Base-by-base conservation (phyloP, 257 asterid species). In the Jacaranda mimosifolia region DNA sequence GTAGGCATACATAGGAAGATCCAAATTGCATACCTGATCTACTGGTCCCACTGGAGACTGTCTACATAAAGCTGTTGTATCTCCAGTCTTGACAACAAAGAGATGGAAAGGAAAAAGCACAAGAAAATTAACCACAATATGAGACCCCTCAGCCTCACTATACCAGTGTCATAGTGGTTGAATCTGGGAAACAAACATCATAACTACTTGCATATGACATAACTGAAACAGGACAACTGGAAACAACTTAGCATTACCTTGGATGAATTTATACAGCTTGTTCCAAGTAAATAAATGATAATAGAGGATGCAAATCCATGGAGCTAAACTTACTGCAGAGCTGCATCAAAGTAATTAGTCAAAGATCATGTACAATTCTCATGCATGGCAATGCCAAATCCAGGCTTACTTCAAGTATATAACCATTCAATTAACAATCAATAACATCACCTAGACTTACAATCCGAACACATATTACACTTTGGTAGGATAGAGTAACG, bases 1-100 rank as follows among this genome's bases (percentile, higher is more conserved):
- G 68, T 46, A 66, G 77, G 36, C 73, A 55, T 12, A 40, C 53
- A 48, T 13, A 9, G 53, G 53, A 10, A 48, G 59, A 3, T 8
- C 10, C 26, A 53, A 14, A 48, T 58, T 4, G 75, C 32, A 76
- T 45, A 63, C 65, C 69, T 49, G 79, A 75, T 26, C 32, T 26
- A 26, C 32, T 26, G 32, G 32, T 35, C 63, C 73, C 87, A 36
- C 69, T 73, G 5, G 58, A 7, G 8, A 84, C 63, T 68, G 58
- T 77, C 85, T 85, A 80, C 18, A 80, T 80, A 21, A 85, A 51
- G 57, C 19, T 13, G 59, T 17, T 26, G 32, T 26, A 26, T 26
- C 32, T 26, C 32, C 32, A 26, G 32, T 26, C 32, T 26, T 26
- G 32, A 26, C 32, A 26, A 26, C 32, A 26, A 26, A 26, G 32